phyloP scores from a whole-genome alignment of 345 rosid genomes.

The Arabis alpina region DNA sequence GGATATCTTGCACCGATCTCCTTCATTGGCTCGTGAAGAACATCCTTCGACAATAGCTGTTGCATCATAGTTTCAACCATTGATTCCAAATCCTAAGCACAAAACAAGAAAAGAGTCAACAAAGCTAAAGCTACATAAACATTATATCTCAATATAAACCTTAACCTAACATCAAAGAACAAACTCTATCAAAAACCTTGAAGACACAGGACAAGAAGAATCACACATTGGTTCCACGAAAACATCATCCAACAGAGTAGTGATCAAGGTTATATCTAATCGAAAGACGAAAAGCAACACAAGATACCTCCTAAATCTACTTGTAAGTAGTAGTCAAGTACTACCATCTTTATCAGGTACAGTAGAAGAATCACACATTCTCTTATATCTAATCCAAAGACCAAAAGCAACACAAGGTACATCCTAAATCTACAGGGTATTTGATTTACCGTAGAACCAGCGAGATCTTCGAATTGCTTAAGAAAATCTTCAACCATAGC shows the following conservation, averaged over 20 bases:
- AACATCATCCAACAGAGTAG: too few relatives aligned
- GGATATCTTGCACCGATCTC: constrained; percentile 90
- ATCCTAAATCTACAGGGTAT: too few relatives aligned
- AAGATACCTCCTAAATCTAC: neutral
- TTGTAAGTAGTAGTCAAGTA: neutral
- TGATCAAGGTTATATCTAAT: neutral
- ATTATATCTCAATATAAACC: neutral
- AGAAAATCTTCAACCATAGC: constrained; percentile 84
- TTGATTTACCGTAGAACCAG: constrained; percentile 91
- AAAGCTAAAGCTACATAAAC: neutral
- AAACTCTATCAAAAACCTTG: neutral
- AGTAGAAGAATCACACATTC: too few relatives aligned
- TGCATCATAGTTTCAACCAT: constrained; percentile 98
- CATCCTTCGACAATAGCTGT: constrained; percentile 86
- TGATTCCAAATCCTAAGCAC: constrained; percentile 79
- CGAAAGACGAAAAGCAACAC: too few relatives aligned
- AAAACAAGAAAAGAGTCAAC: constrained; percentile 6
- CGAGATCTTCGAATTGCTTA: constrained; percentile 91
- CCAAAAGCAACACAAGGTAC: too few relatives aligned
- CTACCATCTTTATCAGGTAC: too few relatives aligned
- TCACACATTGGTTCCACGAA: neutral
- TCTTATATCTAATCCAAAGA: too few relatives aligned
- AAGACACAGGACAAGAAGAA: neutral
- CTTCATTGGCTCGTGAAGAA: constrained; percentile 92
- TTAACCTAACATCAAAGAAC: neutral